phyloP scores from a whole-genome alignment of 2,329 filamentous ascomycete genomes.

The Falciphora oryzae region DNA sequence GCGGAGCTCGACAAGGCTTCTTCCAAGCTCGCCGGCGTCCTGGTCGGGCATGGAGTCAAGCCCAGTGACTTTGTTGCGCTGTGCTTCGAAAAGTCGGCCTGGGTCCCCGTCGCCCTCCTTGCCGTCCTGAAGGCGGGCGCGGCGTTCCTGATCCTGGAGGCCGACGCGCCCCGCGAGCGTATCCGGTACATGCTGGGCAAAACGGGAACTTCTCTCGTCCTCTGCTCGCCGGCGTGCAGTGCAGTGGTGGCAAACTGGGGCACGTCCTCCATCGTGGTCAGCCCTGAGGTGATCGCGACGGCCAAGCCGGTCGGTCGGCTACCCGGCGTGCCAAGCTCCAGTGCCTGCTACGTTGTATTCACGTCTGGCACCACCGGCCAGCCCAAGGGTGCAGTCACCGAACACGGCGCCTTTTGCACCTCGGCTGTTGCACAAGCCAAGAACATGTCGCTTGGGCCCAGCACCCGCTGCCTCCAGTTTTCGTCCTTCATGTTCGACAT shows the following conservation, averaged over 20 bases:
- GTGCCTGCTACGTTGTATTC: slow-evolving; percentile 39
- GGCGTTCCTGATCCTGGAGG: slow-evolving; percentile 18
- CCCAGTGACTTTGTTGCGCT: slow-evolving; percentile 16
- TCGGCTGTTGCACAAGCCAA: background rate
- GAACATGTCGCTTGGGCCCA: no score
- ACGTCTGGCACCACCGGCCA: slow-evolving; percentile 53
- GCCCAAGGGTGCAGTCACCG: slow-evolving; percentile 39
- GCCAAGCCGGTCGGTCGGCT: background rate
- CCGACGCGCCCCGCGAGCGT: slow-evolving; percentile 13
- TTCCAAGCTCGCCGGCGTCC: slow-evolving; percentile 16
- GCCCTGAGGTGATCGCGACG: background rate
- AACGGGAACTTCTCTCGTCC: background rate
- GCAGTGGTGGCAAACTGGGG: background rate
- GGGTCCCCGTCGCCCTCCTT: slow-evolving; percentile 17
- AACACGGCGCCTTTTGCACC: background rate
- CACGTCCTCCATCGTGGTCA: background rate
- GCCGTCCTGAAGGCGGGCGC: slow-evolving; percentile 22
- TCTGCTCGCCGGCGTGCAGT: no score
- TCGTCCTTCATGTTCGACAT: slow-evolving; percentile 5
- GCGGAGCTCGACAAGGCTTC: slow-evolving; percentile 31
- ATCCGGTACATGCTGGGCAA: slow-evolving; percentile 12
- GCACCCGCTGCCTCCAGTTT: slow-evolving; percentile 3
- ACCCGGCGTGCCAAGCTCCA: no score
- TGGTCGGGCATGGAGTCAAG: slow-evolving; percentile 13
- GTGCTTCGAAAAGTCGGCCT: slow-evolving; percentile 19